Evolutionary conservation across 2,329 filamentous ascomycete genomes (phyloP), one percentile per base, ranked within the genome.

Genomic region (Exophiala calicioides): DNA sequence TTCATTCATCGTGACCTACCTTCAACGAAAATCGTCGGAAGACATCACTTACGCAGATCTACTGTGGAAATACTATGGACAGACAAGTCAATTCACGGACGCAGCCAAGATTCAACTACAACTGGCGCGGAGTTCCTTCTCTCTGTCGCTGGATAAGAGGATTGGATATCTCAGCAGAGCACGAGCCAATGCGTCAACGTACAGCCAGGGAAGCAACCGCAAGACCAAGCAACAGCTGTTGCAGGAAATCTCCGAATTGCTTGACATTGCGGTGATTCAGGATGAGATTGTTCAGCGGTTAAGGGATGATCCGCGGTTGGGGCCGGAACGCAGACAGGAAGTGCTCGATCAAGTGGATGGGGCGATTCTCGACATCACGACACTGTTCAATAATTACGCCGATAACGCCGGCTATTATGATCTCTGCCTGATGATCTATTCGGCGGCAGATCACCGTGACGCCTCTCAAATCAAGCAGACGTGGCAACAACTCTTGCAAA

Each of bases 231-330:
- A 96, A 66, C 78, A 90, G 50, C 75, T 97, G 20, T 80, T 91
- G 46, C 88, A 95, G 59, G 84, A 89, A 53, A 86, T 96, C 18
- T 84, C 84, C 2, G 90, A 93, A 57, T 76, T 94, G 33, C 81
- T 98, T 7, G 93, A 98, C 60, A 82, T 97, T 38, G 91, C 90
- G 10, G 91, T 93, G 61, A 93, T 98, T 42, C 93, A 98, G 66
- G 88, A 95, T 62, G 93, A 98, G 60, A 70, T 97, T 31, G 68
- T 97, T 18, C 85, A 90, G 63, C 80, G 88, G 34, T 72, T 98
- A 41, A 81, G 78, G 62, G 77, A 78, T 7, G 93, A 98, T 56
- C 65, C 73, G 1, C 81, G 93, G 32, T 78, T 96, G 27, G 71
- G 76, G 9, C 69, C 74, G 0, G 80, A 85, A 37, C 80, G 81